Base-by-base conservation (phyloP, 768 basidiomycete species). In the Rhodotorula taiwanensis region DNA sequence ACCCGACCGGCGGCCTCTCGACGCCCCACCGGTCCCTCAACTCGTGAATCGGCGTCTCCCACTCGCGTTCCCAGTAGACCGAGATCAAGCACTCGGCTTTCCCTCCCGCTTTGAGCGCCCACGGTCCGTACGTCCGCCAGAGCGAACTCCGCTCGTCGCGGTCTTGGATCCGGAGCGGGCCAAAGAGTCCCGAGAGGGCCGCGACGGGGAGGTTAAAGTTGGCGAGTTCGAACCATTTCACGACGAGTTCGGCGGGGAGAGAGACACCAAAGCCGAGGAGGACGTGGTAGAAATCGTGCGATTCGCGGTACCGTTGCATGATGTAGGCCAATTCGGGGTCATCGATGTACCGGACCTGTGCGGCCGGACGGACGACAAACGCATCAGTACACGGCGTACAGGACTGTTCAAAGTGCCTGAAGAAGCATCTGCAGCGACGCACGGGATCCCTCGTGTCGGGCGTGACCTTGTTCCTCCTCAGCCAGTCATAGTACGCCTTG, bases 251-350 rank as follows among this genome's bases (percentile, higher is more conserved):
- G 51, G 87, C 89, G 60, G 87, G 83, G 72, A 94, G 87, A 64
- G 85, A 86, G 61, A 97, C 90, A 0, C 91, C 92, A 14, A 98
- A 81, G 70, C 84, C 84, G 78, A 84, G 85, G 64, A 98, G 81
- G 72, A 88, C 89, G 74, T 99, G 95, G 74, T 97, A 95, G 70
- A 98, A 86, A 77, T 99, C 94, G 76, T 99, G 95, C 67, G 88
- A 94, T 78, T 99, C 93, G 30, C 94, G 86, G 75, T 98, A 99
- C 54, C 94, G 86, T 70, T 93, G 89, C 87, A 99, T 90, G 58
- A 98, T 88, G 76, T 95, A 98, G 30, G 95, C 95, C 16, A 95
- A 82, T 72, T 95, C 93, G 4, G 92, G 91, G 72, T 97, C 90
- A 73, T 87, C 83, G 60, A 98, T 86, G 73, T 97, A 98, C 69